A percentile compares a stretch with the other conserved stretches of the same genome.
Conservation (phyloP, 2,329 filamentous ascomycete species). For the Diaporthe australafricana region DNA sequence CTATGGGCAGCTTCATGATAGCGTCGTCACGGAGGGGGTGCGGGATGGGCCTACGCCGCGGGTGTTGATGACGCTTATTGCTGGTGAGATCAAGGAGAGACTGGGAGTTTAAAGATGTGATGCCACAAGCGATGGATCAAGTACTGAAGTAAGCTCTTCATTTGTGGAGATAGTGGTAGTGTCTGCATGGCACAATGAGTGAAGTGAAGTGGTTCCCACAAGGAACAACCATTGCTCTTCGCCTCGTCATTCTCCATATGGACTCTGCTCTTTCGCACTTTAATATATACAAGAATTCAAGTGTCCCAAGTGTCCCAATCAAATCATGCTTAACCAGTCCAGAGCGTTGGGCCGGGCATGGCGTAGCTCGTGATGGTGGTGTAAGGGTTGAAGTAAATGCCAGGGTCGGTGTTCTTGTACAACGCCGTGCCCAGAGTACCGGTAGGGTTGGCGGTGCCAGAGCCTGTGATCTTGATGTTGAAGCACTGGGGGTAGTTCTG, state of each 20-base stretch:
- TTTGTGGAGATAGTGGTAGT: not conserved
- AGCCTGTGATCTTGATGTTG: conserved; percentile 57
- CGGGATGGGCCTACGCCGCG: not conserved
- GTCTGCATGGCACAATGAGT: not conserved
- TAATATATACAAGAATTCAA: not conserved
- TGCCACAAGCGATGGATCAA: not conserved
- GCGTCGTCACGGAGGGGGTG: not conserved
- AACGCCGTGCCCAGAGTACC: conserved; percentile 44
- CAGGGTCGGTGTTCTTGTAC: conserved; percentile 42
- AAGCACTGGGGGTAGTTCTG: conserved; percentile 62
- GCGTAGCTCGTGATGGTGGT: conserved; percentile 40
- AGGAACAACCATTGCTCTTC: not conserved
- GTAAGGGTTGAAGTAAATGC: conserved; percentile 45
- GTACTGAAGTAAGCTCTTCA: not conserved
- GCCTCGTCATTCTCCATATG: not conserved
- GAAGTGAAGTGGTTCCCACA: no score
- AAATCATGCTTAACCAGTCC: not conserved
- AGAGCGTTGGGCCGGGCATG: conserved; percentile 45
- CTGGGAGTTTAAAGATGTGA: rapidly evolving
- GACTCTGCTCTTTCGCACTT: no score
- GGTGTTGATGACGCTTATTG: not conserved
- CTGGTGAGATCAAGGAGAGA: not conserved
- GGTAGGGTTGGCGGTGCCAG: conserved; percentile 45
- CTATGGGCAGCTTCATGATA: conserved; percentile 14
- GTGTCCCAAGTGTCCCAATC: rapidly evolving